phyloP scores from a whole-genome alignment of 1,284 basidiomycete genomes.

The Mycosarcoma maydis region DNA sequence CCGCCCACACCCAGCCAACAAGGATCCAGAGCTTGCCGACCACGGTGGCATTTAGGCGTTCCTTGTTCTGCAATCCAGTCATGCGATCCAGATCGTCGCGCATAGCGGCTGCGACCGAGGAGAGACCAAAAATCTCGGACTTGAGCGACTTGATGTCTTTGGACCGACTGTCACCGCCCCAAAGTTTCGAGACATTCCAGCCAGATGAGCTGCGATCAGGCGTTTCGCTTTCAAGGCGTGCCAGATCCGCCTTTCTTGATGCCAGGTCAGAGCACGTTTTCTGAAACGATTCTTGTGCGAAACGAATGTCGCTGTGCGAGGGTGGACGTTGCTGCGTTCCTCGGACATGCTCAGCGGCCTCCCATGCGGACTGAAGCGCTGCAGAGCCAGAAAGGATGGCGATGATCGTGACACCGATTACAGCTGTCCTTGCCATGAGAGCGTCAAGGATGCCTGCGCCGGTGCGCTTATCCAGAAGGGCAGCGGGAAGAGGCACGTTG shows the following conservation, averaged over 20 bases:
- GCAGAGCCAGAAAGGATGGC: slow-evolving; percentile 68
- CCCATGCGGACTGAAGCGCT: slow-evolving; percentile 68
- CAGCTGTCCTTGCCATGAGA: slow-evolving; percentile 65
- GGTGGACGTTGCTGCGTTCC: slow-evolving; percentile 33
- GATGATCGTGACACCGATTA: slow-evolving; percentile 68
- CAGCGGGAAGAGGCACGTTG: slow-evolving; percentile 59
- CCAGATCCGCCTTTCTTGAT: slow-evolving; percentile 42
- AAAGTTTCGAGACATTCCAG: slow-evolving; percentile 24
- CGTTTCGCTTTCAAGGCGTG: slow-evolving; percentile 34
- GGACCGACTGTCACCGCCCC: slow-evolving; percentile 33
- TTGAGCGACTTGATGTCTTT: slow-evolving; percentile 64
- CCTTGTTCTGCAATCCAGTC: slow-evolving; percentile 60
- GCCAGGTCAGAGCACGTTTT: slow-evolving; percentile 49
- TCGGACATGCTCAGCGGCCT: slow-evolving; percentile 66
- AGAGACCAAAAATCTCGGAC: slow-evolving; percentile 67
- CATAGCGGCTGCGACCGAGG: slow-evolving; percentile 67
- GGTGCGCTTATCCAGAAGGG: slow-evolving; percentile 22
- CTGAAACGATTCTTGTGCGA: slow-evolving; percentile 44
- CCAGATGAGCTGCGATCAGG: slow-evolving; percentile 6
- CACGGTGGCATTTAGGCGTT: slow-evolving; percentile 63
- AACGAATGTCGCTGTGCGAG: slow-evolving; percentile 26
- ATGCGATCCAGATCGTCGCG: slow-evolving; percentile 65
- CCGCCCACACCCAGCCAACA: slow-evolving; percentile 65
- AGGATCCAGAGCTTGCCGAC: slow-evolving; percentile 64
- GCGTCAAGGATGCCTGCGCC: slow-evolving; percentile 37